phyloP scores from a whole-genome alignment of 495 filamentous ascomycete genomes.

The Trichoderma orchidacearum region DNA sequence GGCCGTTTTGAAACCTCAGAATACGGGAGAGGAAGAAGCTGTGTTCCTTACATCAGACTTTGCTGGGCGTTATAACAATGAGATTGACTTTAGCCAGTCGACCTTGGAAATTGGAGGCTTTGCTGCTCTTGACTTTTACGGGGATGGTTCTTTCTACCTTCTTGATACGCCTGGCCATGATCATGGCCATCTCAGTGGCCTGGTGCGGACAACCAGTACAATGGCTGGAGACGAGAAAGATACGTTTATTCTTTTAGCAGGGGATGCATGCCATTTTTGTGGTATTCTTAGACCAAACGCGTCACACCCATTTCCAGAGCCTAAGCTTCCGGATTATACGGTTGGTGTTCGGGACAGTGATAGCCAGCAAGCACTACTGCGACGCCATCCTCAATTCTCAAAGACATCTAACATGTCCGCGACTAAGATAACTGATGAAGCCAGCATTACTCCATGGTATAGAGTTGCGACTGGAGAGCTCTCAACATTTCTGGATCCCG shows the following conservation, averaged over 20 bases:
- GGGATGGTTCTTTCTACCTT: slow-evolving; percentile 45
- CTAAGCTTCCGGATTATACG: not conserved
- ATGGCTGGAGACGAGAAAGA: slow-evolving; percentile 6
- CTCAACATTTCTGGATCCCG: not conserved
- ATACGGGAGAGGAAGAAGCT: slow-evolving; percentile 28
- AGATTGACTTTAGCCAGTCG: slow-evolving; percentile 27
- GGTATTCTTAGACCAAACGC: slow-evolving; percentile 36
- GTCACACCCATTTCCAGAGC: slow-evolving; percentile 27
- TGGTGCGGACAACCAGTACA: slow-evolving; percentile 35
- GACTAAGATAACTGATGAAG: not conserved
- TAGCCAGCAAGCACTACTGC: not conserved
- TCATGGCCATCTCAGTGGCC: slow-evolving; percentile 40
- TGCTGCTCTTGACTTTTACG: slow-evolving; percentile 45
- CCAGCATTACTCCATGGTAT: not conserved
- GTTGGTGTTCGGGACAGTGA: not conserved
- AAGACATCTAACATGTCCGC: not conserved
- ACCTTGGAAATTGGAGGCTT: slow-evolving; percentile 31
- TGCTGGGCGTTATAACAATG: slow-evolving; percentile 21
- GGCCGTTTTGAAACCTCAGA: slow-evolving; percentile 29
- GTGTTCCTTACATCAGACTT: slow-evolving; percentile 31
- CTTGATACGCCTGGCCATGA: slow-evolving; percentile 43
- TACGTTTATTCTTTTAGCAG: slow-evolving; percentile 43
- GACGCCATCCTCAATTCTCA: not conserved
- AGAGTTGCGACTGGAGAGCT: not conserved
- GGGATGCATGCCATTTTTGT: slow-evolving; percentile 38